A percentile compares a stretch with the other conserved stretches of the same genome.
These are phyloP conservation scores for Suillus hirtellus DNA, from an alignment of 768 basidiomycete genomes.

Conservation along the genomic window DNA sequence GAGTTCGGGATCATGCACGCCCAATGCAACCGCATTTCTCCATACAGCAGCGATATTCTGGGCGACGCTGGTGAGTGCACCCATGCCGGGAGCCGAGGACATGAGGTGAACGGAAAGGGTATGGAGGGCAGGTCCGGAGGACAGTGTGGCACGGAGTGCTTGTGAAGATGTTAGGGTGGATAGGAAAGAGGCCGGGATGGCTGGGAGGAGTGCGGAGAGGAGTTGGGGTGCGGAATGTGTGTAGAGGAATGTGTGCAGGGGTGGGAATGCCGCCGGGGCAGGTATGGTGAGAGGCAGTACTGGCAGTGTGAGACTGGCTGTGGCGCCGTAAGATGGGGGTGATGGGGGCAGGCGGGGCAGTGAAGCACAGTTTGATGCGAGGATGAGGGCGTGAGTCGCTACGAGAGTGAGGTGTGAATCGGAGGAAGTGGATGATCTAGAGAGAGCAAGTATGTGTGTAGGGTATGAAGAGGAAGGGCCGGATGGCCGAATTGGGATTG, in stretches of 20 bases:
- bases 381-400: conserved; percentile 68
- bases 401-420: conserved; percentile 47
- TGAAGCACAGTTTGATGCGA: conserved; percentile 67
- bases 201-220: conserved; percentile 48
- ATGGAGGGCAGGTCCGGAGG: conserved; percentile 54
- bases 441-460: conserved; percentile 56
- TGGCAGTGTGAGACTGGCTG: conserved; percentile 49
- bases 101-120: conserved; percentile 55
- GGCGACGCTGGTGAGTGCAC: conserved; percentile 49
- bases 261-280: conserved; percentile 58
- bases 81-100: conserved; percentile 42
- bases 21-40: conserved; percentile 71
- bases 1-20: conserved; percentile 61
- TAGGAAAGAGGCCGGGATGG: conserved; percentile 29
- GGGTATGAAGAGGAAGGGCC: conserved; percentile 34
- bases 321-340: conserved; percentile 32
- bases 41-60: conserved; percentile 63
- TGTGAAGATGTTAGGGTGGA: conserved; percentile 32
- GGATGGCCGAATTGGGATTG: conserved; percentile 33
- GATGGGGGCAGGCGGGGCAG: conserved; percentile 55
- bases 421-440: conserved; percentile 25
- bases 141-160: conserved; percentile 41
- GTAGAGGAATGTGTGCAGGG: conserved; percentile 67
- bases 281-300: conserved; percentile 65
- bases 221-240: conserved; percentile 54